Evolutionary conservation across 306 rosid genomes (phyloP), one percentile per base, ranked within the genome.

Genomic region (Coriaria nepalensis): DNA sequence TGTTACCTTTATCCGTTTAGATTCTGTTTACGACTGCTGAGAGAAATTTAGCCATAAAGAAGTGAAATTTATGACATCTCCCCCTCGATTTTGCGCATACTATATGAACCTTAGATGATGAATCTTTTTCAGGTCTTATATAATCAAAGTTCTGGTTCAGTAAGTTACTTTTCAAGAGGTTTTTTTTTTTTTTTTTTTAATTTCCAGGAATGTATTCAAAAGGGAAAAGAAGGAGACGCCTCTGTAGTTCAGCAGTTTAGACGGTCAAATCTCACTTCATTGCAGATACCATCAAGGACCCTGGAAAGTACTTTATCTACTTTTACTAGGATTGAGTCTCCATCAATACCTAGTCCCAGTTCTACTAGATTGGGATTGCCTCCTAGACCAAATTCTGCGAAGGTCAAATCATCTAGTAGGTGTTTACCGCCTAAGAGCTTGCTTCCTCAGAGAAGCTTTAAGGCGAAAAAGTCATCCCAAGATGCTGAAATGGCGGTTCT

Each of bases 281-380:
- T 84, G 58, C 70, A 84, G 65, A 80, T 84, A 57, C 95, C 95
- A 7, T 49, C 52, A 43, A 63, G 87, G 73, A 64, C 83, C 60
- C 38, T 84, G 33, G 94, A 80, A 46, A 73, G 42, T 65, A 65
- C 80, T 60, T 48, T 73, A 47, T 72, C 82, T 38, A 68, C 68
- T 29, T 69, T 63, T 60, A 52, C 68, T 14, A 74, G 63, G 64
- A 53, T 62, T 38, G 94, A 83, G 55, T 55, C 62, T 56, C 57
- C 68, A 13, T 62, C 61, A 2, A 39, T 57, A 42, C 37, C 81
- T 35, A 80, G 80, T 64, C 81, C 81, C 35, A 73, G 76, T 69
- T 78, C 87, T n/a, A 49, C 42, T 11, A 73, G 78, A 67, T 76
- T 63, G 37, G 83, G 86, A 48, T 64, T 84, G 3, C 92, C 94